phyloP scores from a whole-genome alignment of 495 filamentous ascomycete species.

The Penicillium cinerascens region DNA sequence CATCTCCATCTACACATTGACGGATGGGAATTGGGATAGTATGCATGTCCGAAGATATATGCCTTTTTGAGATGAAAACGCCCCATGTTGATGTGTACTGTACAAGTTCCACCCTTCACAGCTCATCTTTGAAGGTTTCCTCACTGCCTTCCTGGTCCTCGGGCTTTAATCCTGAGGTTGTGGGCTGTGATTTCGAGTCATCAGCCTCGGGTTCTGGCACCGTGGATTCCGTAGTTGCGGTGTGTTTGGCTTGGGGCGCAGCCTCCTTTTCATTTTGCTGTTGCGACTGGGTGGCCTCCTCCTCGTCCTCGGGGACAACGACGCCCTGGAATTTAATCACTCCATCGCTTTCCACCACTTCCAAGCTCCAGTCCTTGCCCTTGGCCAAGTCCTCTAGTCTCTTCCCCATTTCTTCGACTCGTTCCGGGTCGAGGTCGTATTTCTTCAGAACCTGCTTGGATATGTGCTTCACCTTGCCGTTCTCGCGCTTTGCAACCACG shows the following conservation, averaged over 20 bases:
- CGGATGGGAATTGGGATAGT: neutral
- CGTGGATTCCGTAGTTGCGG: conserved; percentile 5
- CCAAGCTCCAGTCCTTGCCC: conserved; percentile 48
- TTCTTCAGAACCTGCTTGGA: conserved; percentile 62
- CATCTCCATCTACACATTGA: neutral
- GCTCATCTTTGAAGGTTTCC: conserved; percentile 55
- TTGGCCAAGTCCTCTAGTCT: conserved; percentile 43
- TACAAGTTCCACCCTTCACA: conserved; percentile 32
- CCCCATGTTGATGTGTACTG: conserved; percentile 3
- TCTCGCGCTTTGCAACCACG: conserved; percentile 51
- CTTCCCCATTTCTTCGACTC: conserved; percentile 61
- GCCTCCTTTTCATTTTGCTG: conserved; percentile 2
- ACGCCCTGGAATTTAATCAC: conserved; percentile 48
- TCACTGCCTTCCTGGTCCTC: conserved; percentile 41
- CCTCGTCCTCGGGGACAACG: conserved; percentile 34
- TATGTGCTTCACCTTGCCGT: conserved; percentile 51
- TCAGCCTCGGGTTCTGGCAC: conserved; percentile 7
- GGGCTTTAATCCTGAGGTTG: conserved; percentile 11
- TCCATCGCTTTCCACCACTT: conserved; percentile 43
- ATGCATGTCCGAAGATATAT: neutral
- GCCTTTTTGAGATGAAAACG: neutral
- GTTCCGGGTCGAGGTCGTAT: conserved; percentile 64
- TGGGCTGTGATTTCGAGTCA: conserved; percentile 10
- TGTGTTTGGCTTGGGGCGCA: neutral
- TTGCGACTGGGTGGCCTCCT: conserved; percentile 23